Evolutionary conservation across 805 yeast species (phyloP).

Genomic region (Jamesozyma lodderae): DNA sequence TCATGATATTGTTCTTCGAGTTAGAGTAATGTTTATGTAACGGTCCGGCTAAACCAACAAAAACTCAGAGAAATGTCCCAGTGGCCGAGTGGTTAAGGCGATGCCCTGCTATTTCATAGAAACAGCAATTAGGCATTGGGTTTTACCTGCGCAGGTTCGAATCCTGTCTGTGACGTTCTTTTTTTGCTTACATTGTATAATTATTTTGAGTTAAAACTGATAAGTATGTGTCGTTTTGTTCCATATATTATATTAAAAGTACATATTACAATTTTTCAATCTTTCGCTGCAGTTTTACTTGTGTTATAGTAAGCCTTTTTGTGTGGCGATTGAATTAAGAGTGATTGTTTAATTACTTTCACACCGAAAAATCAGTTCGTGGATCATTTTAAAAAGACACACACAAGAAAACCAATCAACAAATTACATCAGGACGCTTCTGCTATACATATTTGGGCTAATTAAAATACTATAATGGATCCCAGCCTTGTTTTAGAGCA

Average conservation of each 20-base stretch:
- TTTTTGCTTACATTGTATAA: too few species aligned
- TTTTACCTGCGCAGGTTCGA: conserved; percentile 98
- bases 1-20: too few species aligned
- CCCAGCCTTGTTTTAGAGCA: conserved; percentile 79
- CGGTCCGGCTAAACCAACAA: too few species aligned
- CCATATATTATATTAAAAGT: too few species aligned
- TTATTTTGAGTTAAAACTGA: too few species aligned
- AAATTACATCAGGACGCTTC: too few species aligned
- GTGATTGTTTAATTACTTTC: not conserved
- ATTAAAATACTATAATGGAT: conserved; percentile 45
- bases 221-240: too few species aligned
- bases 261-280: too few species aligned
- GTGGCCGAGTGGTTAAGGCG: conserved; percentile 95
- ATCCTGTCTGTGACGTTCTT: conserved; percentile 95
- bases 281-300: not conserved
- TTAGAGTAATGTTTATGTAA: too few species aligned
- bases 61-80: too few species aligned
- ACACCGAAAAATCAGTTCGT: not conserved
- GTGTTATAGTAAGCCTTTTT: not conserved
- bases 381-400: conserved; percentile 5
- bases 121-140: conserved; percentile 69
- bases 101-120: conserved; percentile 62
- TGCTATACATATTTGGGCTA: too few species aligned
- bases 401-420: not conserved
- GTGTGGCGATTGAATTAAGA: not conserved